phyloP scores from a whole-genome alignment of 1,284 basidiomycete species.

The Apiotrichum porosum region DNA sequence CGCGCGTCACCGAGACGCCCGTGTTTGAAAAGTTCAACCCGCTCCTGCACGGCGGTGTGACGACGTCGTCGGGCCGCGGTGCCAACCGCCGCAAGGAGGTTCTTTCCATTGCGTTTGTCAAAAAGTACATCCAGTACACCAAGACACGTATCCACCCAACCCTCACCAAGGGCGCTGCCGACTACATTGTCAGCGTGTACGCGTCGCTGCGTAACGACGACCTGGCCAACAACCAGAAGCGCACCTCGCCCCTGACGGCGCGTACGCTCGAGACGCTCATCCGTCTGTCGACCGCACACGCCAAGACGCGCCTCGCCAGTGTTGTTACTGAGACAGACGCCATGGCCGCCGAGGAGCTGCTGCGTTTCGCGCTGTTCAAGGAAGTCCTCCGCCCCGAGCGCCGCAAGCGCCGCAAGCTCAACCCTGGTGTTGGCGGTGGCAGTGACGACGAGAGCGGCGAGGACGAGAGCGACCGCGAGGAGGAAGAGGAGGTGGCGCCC shows the following conservation, averaged over 20 bases:
- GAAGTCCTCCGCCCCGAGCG: constrained; percentile 79
- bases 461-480: constrained; percentile 52
- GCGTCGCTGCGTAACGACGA: constrained; percentile 88
- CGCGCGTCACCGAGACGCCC: constrained; percentile 60
- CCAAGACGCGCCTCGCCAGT: constrained; percentile 83
- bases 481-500: constrained; percentile 33
- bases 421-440: constrained; percentile 52
- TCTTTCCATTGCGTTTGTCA: constrained; percentile 88
- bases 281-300: constrained; percentile 95
- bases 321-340: constrained; percentile 86
- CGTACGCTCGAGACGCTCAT: constrained; percentile 99
- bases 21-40: constrained; percentile 97
- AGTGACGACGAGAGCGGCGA: constrained; percentile 55
- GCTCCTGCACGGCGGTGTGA: constrained; percentile 80
- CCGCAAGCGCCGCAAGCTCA: constrained; percentile 71
- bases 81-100: constrained; percentile 68
- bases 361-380: constrained; percentile 96
- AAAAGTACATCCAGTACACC: constrained; percentile 98
- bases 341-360: constrained; percentile 84
- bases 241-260: constrained; percentile 96
- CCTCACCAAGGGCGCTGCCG: constrained; percentile 87
- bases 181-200: constrained; percentile 91
- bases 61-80: constrained; percentile 57
- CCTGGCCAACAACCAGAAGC: constrained; percentile 79
- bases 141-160: constrained; percentile 81